A percentile compares a stretch with the other conserved stretches of the same genome.
Conservation (phyloP, 495 filamentous ascomycete genomes). For the Talaromyces adpressus region DNA sequence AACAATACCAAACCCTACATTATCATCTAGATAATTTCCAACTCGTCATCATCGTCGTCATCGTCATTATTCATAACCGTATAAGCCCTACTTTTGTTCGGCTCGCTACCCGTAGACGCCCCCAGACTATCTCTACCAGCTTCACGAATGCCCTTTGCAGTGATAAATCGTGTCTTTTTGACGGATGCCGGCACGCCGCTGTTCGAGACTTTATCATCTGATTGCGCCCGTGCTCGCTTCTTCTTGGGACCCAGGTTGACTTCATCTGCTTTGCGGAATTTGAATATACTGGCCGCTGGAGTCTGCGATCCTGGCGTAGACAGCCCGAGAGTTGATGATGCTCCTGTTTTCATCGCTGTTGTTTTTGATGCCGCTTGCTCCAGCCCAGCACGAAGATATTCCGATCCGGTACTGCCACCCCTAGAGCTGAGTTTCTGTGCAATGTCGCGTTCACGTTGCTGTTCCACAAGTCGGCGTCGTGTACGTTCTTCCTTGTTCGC, state of each 20-base stretch:
- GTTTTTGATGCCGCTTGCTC: conserved; percentile 10
- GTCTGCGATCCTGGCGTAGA: not conserved
- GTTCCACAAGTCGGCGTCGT: conserved; percentile 58
- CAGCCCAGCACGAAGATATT: conserved; percentile 60
- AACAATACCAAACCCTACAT: not conserved
- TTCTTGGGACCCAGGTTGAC: conserved; percentile 71
- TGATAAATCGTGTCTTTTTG: conserved; percentile 82
- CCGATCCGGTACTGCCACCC: conserved; percentile 62
- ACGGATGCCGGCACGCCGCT: conserved; percentile 17
- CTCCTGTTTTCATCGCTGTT: not conserved
- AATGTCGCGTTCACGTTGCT: conserved; percentile 77
- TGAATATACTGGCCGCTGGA: not conserved
- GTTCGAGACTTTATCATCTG: conserved; percentile 27
- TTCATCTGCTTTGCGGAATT: conserved; percentile 26
- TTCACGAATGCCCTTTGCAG: conserved; percentile 66
- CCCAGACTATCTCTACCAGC: conserved; percentile 71
- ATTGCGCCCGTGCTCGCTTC: conserved; percentile 43
- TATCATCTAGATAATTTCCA: conserved; percentile 41
- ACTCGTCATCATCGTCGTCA: conserved; percentile 42
- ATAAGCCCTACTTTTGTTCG: conserved; percentile 8
- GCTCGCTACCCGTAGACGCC: conserved; percentile 29
- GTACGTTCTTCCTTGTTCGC: conserved; percentile 58
- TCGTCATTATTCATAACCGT: conserved; percentile 25
- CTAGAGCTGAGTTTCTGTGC: conserved; percentile 58
- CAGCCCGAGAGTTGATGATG: not conserved